These are phyloP conservation scores for Monosporascus sp. DNA, from an alignment of 2,329 filamentous ascomycete species.

Conservation along the genomic window DNA sequence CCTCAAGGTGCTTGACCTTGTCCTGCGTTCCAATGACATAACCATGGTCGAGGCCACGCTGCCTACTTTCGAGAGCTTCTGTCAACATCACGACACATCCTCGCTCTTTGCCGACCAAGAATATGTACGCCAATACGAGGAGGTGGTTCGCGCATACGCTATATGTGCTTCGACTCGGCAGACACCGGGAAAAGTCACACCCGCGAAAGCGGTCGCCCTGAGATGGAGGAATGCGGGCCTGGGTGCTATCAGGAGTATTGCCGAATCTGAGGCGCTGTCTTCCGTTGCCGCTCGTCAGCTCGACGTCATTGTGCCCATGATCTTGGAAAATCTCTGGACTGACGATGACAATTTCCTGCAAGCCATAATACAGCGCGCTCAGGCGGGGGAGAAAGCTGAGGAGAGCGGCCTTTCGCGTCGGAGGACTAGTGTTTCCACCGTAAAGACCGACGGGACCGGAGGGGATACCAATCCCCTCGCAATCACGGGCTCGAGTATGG, in stretches of 20 bases:
- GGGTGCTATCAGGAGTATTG: slow-evolving; percentile 74
- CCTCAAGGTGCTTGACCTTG: slow-evolving; percentile 75
- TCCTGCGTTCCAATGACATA: slow-evolving; percentile 81
- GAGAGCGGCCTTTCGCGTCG: slow-evolving; percentile 58
- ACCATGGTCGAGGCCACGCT: slow-evolving; percentile 89
- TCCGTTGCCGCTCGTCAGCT: slow-evolving; percentile 73
- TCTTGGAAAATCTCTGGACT: slow-evolving; percentile 81
- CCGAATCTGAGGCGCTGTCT: slow-evolving; percentile 72
- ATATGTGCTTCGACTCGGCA: slow-evolving; percentile 66
- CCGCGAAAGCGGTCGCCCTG: slow-evolving; percentile 69
- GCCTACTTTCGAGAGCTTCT: slow-evolving; percentile 81
- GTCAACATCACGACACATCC: slow-evolving; percentile 80
- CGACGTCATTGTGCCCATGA: slow-evolving; percentile 72
- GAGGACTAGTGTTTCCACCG: slow-evolving; percentile 74
- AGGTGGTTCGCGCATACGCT: slow-evolving; percentile 75
- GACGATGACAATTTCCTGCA: slow-evolving; percentile 66
- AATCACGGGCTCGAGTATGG: slow-evolving; percentile 73
- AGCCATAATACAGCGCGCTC: slow-evolving; percentile 60
- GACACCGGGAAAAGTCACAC: slow-evolving; percentile 44
- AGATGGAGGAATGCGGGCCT: slow-evolving; percentile 72
- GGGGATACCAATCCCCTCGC: slow-evolving; percentile 63
- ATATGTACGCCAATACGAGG: slow-evolving; percentile 77
- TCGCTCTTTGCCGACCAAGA: slow-evolving; percentile 80
- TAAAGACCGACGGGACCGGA: slow-evolving; percentile 62
- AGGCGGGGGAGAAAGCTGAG: slow-evolving; percentile 64